Conservation (phyloP, 2,329 filamentous ascomycete genomes). For the Diaporthe helianthi region DNA sequence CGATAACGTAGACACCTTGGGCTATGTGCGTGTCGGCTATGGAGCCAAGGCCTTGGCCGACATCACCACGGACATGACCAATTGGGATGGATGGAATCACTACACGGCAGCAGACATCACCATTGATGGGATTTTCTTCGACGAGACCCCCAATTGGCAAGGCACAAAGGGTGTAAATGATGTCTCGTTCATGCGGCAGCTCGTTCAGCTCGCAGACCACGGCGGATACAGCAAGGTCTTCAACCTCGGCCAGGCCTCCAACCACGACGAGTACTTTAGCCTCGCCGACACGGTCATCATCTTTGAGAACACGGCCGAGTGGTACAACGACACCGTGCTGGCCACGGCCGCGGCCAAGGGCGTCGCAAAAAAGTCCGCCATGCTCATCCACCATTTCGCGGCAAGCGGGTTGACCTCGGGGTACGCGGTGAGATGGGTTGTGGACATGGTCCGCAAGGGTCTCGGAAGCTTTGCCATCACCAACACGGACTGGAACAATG, state of each 20-base stretch:
- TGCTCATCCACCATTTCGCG: conserved; percentile 19
- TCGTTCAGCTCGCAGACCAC: not conserved
- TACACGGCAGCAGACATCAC: conserved; percentile 21
- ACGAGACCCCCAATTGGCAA: conserved; percentile 34
- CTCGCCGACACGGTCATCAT: conserved; percentile 17
- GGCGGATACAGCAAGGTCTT: conserved; percentile 7
- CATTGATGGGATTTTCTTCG: conserved; percentile 33
- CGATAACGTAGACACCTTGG: conserved; percentile 24
- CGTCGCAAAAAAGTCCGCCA: not conserved
- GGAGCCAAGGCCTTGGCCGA: not conserved
- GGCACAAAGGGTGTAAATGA: conserved; percentile 27
- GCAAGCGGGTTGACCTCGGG: not conserved
- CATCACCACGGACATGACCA: conserved; percentile 14
- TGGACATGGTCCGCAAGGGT: not conserved
- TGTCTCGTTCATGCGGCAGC: conserved; percentile 14
- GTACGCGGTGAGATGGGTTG: not conserved
- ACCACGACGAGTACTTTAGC: conserved; percentile 26
- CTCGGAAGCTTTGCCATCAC: conserved; percentile 6
- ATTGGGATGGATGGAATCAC: conserved; percentile 29
- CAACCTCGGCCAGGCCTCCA: conserved; percentile 25
- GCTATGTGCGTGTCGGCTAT: conserved; percentile 28
- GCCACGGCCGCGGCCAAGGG: not conserved
- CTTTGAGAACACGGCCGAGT: not conserved
- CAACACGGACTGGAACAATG: conserved; percentile 6
- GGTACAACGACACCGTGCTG: not conserved